Evolutionary conservation across 1,139 yeast species (phyloP).

Genomic region (Lipomyces yarrowii): DNA sequence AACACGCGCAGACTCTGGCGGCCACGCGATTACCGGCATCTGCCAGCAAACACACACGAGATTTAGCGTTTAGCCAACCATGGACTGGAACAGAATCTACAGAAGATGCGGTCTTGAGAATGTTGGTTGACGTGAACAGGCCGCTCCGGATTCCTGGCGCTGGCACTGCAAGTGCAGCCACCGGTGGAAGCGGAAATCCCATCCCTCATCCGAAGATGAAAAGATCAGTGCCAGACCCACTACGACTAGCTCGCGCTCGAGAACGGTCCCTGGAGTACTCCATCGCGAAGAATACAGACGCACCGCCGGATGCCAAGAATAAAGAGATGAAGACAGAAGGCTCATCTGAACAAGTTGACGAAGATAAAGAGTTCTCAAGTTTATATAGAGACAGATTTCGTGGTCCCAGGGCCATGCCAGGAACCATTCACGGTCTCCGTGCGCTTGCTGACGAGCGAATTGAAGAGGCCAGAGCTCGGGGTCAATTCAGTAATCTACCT

Average conservation of each 20-base stretch:
- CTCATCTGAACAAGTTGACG: slow-evolving; percentile 33
- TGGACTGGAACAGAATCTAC: slow-evolving; percentile 70
- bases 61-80: slow-evolving; percentile 57
- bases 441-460: slow-evolving; percentile 75
- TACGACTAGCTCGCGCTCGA: slow-evolving; percentile 59
- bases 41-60: slow-evolving; percentile 56
- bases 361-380: slow-evolving; percentile 61
- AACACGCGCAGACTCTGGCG: slow-evolving; percentile 40
- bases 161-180: slow-evolving; percentile 7
- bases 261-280: slow-evolving; percentile 70
- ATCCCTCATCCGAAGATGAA: slow-evolving; percentile 31
- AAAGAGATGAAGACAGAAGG: slow-evolving; percentile 27
- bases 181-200: slow-evolving; percentile 14
- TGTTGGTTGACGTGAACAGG: slow-evolving; percentile 65
- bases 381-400: slow-evolving; percentile 63
- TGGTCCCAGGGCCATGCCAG: slow-evolving; percentile 56
- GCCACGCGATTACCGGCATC: slow-evolving; percentile 47
- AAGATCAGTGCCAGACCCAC: slow-evolving; percentile 36
- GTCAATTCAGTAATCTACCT: slow-evolving; percentile 66
- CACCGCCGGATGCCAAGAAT: slow-evolving; percentile 18
- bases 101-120: slow-evolving; percentile 57
- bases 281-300: slow-evolving; percentile 46
- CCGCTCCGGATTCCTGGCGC: slow-evolving; percentile 43
- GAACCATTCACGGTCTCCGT: slow-evolving; percentile 56
- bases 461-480: slow-evolving; percentile 70